A percentile compares a stretch with the other conserved stretches of the same genome.
Evolutionary conservation across 495 filamentous ascomycete species (phyloP).

Genomic region (Glarea lozoyensis): DNA sequence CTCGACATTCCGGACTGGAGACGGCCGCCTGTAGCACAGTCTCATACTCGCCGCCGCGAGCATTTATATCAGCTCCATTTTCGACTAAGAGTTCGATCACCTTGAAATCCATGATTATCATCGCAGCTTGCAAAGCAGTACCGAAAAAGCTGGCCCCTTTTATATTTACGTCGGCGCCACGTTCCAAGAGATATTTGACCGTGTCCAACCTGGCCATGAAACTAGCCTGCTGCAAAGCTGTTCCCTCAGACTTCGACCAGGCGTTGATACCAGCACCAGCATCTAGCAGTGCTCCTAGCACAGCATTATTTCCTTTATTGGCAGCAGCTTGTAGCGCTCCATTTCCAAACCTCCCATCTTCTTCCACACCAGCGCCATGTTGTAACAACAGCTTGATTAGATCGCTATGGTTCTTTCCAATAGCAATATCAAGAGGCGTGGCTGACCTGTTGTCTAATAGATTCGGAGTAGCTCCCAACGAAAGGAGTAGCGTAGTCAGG

Average conservation of each 20-base stretch:
- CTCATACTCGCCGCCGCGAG: slow-evolving; percentile 5
- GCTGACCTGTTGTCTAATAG: background rate
- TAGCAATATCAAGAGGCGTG: slow-evolving; percentile 6
- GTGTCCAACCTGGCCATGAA: slow-evolving; percentile 1
- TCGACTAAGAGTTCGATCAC: slow-evolving; percentile 19
- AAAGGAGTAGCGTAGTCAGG: slow-evolving; percentile 13
- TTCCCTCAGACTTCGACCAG: slow-evolving; percentile 5
- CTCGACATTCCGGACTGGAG: no score
- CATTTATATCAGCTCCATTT: slow-evolving; percentile 17
- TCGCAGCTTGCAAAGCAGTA: slow-evolving; percentile 22
- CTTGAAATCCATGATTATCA: background rate
- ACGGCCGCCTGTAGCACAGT: slow-evolving; percentile 17
- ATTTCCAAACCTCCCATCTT: slow-evolving; percentile 3
- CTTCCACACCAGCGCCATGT: slow-evolving; percentile 5
- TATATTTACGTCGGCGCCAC: slow-evolving; percentile 15
- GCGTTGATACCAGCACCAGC: slow-evolving; percentile 16
- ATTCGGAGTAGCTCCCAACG: no score
- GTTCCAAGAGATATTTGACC: slow-evolving; percentile 17
- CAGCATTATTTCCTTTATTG: slow-evolving; percentile 1
- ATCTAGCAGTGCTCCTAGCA: slow-evolving; percentile 19
- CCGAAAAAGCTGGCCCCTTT: slow-evolving; percentile 6
- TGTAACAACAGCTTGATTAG: slow-evolving; percentile 6
- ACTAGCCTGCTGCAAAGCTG: slow-evolving; percentile 20
- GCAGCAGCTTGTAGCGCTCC: slow-evolving; percentile 20
- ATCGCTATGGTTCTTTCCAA: background rate